Conservation (phyloP, 305 asterid species). For the Solanum hybrid region DNA sequence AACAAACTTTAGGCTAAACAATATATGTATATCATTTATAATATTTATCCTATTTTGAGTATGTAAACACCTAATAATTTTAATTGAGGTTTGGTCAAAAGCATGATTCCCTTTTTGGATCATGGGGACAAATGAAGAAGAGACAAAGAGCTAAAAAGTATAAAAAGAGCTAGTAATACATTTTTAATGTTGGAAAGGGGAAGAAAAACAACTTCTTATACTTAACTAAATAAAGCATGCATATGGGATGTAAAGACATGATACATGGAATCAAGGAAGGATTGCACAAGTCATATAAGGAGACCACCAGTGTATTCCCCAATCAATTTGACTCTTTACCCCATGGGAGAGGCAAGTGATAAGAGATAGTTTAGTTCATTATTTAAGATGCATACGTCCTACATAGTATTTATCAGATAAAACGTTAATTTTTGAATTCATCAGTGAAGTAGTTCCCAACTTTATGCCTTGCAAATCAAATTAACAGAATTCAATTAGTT, state of each 20-base stretch:
- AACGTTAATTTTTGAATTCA: neutral
- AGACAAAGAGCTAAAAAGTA: neutral
- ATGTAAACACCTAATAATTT: neutral
- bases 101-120: neutral
- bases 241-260: neutral
- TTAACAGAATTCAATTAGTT: slow-evolving; percentile 2
- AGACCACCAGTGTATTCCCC: no score
- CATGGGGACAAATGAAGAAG: neutral
- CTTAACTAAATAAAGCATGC: neutral
- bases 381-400: neutral
- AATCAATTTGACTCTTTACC: no score
- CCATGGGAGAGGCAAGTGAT: neutral
- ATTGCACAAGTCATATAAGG: no score
- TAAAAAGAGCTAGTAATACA: neutral
- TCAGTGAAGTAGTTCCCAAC: neutral
- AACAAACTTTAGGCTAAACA: neutral
- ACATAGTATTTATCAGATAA: neutral
- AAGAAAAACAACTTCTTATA: neutral
- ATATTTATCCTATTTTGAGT: neutral
- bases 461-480: neutral
- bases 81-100: neutral
- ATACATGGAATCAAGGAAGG: neutral
- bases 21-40: neutral
- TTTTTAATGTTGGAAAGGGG: neutral
- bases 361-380: neutral